Conservation (phyloP, 1,284 basidiomycete species). For the Sanghuangporus weigelae region DNA sequence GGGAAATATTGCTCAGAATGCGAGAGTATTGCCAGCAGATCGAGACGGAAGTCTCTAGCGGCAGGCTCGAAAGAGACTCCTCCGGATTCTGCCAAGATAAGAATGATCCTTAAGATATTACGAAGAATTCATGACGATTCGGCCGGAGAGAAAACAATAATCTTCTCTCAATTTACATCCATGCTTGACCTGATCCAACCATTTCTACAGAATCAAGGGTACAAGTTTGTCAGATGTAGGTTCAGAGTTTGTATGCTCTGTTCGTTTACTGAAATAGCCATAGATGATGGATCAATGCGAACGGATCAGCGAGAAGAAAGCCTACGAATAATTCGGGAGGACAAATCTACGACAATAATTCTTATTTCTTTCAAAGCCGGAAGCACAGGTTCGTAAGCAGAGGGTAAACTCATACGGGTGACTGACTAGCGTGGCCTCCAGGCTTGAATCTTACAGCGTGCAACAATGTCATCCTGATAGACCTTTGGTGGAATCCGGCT, state of each 20-base stretch:
- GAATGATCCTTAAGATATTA: slow-evolving; percentile 76
- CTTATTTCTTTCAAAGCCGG: slow-evolving; percentile 97
- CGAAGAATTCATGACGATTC: slow-evolving; percentile 60
- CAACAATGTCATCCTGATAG: slow-evolving; percentile 89
- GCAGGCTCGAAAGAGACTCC: slow-evolving; percentile 32
- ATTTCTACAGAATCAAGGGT: slow-evolving; percentile 62
- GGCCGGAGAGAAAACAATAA: slow-evolving; percentile 77
- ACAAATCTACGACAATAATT: slow-evolving; percentile 62
- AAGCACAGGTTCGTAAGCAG: slow-evolving; percentile 60
- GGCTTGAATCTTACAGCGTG: slow-evolving; percentile 93
- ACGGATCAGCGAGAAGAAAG: slow-evolving; percentile 72
- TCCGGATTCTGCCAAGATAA: slow-evolving; percentile 83
- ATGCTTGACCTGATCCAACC: slow-evolving; percentile 88
- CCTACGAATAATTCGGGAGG: slow-evolving; percentile 67
- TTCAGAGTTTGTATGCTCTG: background rate
- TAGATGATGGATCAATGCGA: slow-evolving; percentile 86
- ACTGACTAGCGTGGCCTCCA: slow-evolving; percentile 23
- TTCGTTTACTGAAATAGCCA: background rate
- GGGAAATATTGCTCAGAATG: slow-evolving; percentile 55
- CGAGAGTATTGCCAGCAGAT: slow-evolving; percentile 41
- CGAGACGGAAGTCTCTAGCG: slow-evolving; percentile 29
- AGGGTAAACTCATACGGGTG: slow-evolving; percentile 17
- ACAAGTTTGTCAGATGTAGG: slow-evolving; percentile 84
- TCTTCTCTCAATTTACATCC: slow-evolving; percentile 85
- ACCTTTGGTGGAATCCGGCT: slow-evolving; percentile 95